Evolutionary conservation across 352 stramenopile genomes (phyloP).

Genomic region (Pythium sp.): DNA sequence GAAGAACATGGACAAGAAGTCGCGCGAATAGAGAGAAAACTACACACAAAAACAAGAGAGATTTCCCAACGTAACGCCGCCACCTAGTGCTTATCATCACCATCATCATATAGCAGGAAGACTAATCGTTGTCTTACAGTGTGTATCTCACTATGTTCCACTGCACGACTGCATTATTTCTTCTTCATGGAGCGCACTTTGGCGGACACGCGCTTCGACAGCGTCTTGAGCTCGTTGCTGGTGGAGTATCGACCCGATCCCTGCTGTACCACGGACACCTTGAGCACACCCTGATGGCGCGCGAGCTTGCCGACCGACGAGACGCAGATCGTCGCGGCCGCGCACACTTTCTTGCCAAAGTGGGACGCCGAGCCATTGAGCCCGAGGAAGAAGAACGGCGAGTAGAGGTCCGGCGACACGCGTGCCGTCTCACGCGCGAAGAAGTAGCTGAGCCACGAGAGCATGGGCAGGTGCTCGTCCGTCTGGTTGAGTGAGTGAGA

Average conservation of each 20-base stretch:
- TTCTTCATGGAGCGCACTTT: constrained; percentile 41
- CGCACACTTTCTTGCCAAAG: constrained; percentile 45
- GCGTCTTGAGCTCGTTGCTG: constrained; percentile 33
- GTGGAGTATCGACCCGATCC: constrained; percentile 31
- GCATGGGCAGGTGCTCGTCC: constrained; percentile 10
- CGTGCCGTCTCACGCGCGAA: constrained; percentile 20
- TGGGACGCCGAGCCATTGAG: constrained; percentile 35
- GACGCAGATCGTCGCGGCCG: constrained; percentile 34
- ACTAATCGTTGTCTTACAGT: no score
- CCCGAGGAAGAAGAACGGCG: constrained; percentile 55
- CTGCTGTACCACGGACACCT: constrained; percentile 36
- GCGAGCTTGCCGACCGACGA: constrained; percentile 38
- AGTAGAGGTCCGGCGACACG: constrained; percentile 27
- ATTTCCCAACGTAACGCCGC: no score
- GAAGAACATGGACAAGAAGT: constrained; percentile 40
- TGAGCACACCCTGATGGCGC: constrained; percentile 29
- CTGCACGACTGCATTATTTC: neutral
- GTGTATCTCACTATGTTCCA: no score
- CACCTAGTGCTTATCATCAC: no score
- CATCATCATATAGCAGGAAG: no score
- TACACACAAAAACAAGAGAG: no score
- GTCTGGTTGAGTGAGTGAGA: neutral
- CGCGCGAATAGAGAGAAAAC: constrained; percentile 10
- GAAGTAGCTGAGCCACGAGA: constrained; percentile 24
- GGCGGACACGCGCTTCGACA: constrained; percentile 40